These are phyloP conservation scores for Vitis amurensis DNA, from an alignment of 164 flowering plant species.

Conservation along the genomic window DNA sequence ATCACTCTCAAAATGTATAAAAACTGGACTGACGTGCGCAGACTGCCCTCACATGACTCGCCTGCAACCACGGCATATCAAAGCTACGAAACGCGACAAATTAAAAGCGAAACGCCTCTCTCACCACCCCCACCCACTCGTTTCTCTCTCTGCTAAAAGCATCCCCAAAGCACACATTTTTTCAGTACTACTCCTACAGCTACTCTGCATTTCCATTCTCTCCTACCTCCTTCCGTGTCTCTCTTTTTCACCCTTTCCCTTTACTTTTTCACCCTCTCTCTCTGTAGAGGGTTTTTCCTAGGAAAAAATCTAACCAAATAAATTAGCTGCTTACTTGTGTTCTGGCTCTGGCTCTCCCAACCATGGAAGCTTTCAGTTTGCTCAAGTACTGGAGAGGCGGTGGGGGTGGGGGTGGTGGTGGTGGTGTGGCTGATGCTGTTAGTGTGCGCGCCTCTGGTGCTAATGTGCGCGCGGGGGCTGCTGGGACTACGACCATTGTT, in stretches of 20 bases:
- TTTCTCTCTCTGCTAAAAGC: constrained; percentile 13
- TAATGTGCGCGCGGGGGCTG: constrained; percentile 14
- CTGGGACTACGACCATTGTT: constrained; percentile 20
- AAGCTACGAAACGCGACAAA: neutral
- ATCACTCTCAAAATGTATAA: constrained; percentile 4
- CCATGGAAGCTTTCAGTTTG: constrained; percentile 91
- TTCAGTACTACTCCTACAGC: constrained; percentile 13
- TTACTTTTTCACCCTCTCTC: neutral
- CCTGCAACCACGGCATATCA: constrained; percentile 16
- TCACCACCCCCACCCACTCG: neutral
- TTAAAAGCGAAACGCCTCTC: constrained; percentile 10
- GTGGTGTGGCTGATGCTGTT: neutral
- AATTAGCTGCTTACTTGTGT: neutral
- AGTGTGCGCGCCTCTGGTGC: neutral
- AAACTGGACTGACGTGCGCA: constrained; percentile 4
- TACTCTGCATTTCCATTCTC: neutral
- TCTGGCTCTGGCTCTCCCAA: constrained; percentile 83
- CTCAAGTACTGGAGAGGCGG: constrained; percentile 79
- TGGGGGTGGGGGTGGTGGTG: constrained; percentile 15
- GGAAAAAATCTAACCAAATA: no score
- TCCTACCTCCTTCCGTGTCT: neutral
- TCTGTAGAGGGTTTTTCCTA: neutral
- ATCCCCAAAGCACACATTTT: neutral
- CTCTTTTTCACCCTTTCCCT: constrained; percentile 3
- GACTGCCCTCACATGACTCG: constrained; percentile 35